Percentiles rank a stretch among this genome's conserved stretches.
These are phyloP conservation scores for Emmonsia crescens DNA, from an alignment of 2,329 filamentous ascomycete genomes.

Conservation along the genomic window DNA sequence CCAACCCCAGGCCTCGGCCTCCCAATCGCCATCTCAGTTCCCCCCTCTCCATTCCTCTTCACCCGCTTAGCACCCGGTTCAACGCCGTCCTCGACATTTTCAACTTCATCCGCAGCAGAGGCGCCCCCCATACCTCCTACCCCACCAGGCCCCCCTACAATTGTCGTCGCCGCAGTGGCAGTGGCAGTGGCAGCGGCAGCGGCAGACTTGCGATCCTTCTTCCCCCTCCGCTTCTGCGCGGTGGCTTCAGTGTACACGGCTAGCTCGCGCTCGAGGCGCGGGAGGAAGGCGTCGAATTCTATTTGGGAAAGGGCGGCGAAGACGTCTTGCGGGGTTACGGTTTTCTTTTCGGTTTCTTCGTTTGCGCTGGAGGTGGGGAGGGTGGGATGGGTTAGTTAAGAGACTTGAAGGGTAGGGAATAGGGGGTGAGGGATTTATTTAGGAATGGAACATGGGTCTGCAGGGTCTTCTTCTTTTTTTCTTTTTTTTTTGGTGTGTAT, in stretches of 20 bases:
- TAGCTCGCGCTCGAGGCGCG: constrained; percentile 49
- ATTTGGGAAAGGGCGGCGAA: constrained; percentile 49
- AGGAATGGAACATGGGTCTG: not conserved
- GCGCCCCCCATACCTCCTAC: constrained; percentile 43
- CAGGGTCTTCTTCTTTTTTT: not conserved
- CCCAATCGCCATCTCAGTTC: constrained; percentile 15
- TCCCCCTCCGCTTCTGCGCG: constrained; percentile 25
- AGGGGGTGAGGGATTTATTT: not conserved
- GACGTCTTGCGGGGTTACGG: constrained; percentile 50
- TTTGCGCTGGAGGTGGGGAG: constrained; percentile 40
- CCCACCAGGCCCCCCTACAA: constrained; percentile 37
- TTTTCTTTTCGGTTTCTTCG: constrained; percentile 52
- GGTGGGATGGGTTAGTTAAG: constrained; percentile 6
- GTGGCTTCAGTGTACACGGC: constrained; percentile 34
- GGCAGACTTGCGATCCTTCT: constrained; percentile 33
- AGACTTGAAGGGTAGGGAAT: not conserved
- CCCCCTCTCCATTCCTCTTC: constrained; percentile 16
- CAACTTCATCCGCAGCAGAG: constrained; percentile 33
- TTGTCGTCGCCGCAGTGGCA: constrained; percentile 13
- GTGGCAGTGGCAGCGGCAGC: constrained; percentile 9
- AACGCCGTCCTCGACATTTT: constrained; percentile 52
- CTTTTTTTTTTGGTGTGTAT: not conserved
- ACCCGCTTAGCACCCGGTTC: constrained; percentile 14
- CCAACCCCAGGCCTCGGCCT: constrained; percentile 3
- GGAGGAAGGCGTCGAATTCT: constrained; percentile 50